A percentile compares a stretch with the other conserved stretches of the same genome.
Conservation (phyloP, 352 stramenopile genomes). For the Plasmopara muralis region DNA sequence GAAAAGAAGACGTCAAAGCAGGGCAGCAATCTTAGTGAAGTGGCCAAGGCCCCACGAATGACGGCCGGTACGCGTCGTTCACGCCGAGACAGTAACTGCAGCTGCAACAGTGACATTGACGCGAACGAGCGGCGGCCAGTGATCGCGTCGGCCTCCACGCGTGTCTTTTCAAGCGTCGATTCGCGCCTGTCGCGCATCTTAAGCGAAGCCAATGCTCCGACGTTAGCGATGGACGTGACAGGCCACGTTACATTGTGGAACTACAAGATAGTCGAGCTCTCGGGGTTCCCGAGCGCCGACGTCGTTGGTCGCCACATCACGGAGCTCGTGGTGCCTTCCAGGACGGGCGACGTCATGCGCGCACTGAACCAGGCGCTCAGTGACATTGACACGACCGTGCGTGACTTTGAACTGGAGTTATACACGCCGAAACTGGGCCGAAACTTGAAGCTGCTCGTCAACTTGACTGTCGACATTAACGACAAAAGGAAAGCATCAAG, state of each 20-base stretch:
- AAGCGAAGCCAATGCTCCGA: slow-evolving; percentile 45
- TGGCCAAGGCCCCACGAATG: neutral
- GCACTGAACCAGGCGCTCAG: slow-evolving; percentile 22
- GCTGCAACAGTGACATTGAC: slow-evolving; percentile 6
- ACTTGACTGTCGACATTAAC: slow-evolving; percentile 47
- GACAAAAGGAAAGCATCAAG: slow-evolving; percentile 12
- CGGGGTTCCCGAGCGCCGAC: slow-evolving; percentile 19
- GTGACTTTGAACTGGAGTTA: slow-evolving; percentile 43
- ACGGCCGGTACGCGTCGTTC: slow-evolving; percentile 13
- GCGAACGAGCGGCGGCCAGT: slow-evolving; percentile 11
- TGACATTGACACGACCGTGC: slow-evolving; percentile 25
- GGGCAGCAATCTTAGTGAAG: slow-evolving; percentile 1
- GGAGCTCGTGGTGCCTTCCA: slow-evolving; percentile 25
- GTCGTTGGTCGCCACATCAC: slow-evolving; percentile 32
- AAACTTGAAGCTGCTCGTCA: slow-evolving; percentile 51
- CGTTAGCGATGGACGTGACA: slow-evolving; percentile 33
- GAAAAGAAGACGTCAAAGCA: slow-evolving; percentile 1
- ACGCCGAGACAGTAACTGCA: slow-evolving; percentile 20
- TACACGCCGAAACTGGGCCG: slow-evolving; percentile 32
- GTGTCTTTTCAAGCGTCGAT: slow-evolving; percentile 1
- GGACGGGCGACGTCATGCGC: slow-evolving; percentile 14
- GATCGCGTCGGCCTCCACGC: slow-evolving; percentile 6
- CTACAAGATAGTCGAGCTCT: slow-evolving; percentile 40
- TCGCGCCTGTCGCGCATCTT: slow-evolving; percentile 37
- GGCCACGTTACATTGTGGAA: slow-evolving; percentile 65